phyloP scores from a whole-genome alignment of 805 yeast genomes.

The Teunomyces cretensis region DNA sequence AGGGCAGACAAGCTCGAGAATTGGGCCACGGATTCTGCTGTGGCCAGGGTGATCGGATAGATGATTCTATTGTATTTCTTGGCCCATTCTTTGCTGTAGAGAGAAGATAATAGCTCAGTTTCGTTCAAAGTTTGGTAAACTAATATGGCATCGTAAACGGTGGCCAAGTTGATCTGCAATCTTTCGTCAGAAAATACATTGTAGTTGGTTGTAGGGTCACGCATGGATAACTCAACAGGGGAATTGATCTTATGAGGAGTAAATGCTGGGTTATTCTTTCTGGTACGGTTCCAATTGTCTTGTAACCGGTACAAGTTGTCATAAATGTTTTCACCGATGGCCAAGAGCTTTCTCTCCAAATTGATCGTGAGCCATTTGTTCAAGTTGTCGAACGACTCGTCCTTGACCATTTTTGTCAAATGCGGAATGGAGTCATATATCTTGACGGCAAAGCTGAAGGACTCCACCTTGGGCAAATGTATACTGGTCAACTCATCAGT shows the following conservation, averaged over 20 bases:
- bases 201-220: slow-evolving; percentile 53
- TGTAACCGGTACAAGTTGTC: slow-evolving; percentile 57
- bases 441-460: slow-evolving; percentile 71
- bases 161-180: slow-evolving; percentile 56
- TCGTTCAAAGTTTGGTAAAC: slow-evolving; percentile 77
- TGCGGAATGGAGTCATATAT: slow-evolving; percentile 77
- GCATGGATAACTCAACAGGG: slow-evolving; percentile 75
- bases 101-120: slow-evolving; percentile 55
- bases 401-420: slow-evolving; percentile 67
- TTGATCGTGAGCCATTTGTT: slow-evolving; percentile 62
- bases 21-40: slow-evolving; percentile 27
- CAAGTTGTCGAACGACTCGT: slow-evolving; percentile 67
- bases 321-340: slow-evolving; percentile 58
- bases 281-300: slow-evolving; percentile 55
- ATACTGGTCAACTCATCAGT: slow-evolving; percentile 71
- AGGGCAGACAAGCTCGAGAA: slow-evolving; percentile 37
- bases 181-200: slow-evolving; percentile 47
- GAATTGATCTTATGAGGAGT: slow-evolving; percentile 72
- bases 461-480: slow-evolving; percentile 67
- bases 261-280: slow-evolving; percentile 41
- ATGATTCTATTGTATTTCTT: slow-evolving; percentile 69
- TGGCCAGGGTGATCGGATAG: slow-evolving; percentile 51
- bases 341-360: slow-evolving; percentile 58
- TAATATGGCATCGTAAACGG: slow-evolving; percentile 77
- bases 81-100: slow-evolving; percentile 69